Percentiles rank a stretch among this genome's conserved stretches.
These are phyloP conservation scores for Dorcoceras hygrometricum DNA, from an alignment of 257 asterid species.

Conservation along the genomic window DNA sequence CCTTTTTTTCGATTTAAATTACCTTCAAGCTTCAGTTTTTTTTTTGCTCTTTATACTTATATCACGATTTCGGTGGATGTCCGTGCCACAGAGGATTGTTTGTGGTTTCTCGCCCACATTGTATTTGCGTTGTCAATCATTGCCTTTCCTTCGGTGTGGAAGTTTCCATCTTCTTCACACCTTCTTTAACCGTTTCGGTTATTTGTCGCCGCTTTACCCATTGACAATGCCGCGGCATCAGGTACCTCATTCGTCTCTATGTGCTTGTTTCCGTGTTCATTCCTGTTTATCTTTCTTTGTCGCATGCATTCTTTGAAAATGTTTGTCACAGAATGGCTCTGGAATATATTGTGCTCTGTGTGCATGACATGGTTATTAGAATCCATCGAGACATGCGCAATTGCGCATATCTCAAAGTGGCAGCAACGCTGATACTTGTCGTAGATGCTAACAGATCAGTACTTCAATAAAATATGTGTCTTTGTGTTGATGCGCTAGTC, in stretches of 20 bases:
- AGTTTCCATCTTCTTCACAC: constrained; percentile 24
- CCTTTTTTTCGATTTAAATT: no score
- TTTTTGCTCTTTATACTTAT: constrained; percentile 22
- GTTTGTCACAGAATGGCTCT: no score
- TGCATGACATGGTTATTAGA: no score
- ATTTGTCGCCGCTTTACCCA: constrained; percentile 26
- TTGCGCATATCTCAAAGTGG: no score
- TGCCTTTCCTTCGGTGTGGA: constrained; percentile 20
- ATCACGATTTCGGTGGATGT: constrained; percentile 45
- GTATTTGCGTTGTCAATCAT: constrained; percentile 15
- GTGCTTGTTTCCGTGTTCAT: constrained; percentile 1
- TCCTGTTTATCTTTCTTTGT: not conserved
- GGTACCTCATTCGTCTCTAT: constrained; percentile 34
- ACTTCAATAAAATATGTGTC: no score
- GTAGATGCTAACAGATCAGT: no score
- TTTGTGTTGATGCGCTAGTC: no score
- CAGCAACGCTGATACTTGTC: no score
- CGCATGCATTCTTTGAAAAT: not conserved
- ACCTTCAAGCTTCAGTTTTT: not conserved
- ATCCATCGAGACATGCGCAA: no score
- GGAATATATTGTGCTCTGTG: no score
- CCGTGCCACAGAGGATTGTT: constrained; percentile 37
- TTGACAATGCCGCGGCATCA: constrained; percentile 52
- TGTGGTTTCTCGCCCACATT: constrained; percentile 26
- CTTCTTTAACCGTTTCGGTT: constrained; percentile 20